A percentile compares a stretch with the other conserved stretches of the same genome.
These are phyloP conservation scores for Mycena amicta DNA, from an alignment of 768 basidiomycete genomes.

Conservation along the genomic window DNA sequence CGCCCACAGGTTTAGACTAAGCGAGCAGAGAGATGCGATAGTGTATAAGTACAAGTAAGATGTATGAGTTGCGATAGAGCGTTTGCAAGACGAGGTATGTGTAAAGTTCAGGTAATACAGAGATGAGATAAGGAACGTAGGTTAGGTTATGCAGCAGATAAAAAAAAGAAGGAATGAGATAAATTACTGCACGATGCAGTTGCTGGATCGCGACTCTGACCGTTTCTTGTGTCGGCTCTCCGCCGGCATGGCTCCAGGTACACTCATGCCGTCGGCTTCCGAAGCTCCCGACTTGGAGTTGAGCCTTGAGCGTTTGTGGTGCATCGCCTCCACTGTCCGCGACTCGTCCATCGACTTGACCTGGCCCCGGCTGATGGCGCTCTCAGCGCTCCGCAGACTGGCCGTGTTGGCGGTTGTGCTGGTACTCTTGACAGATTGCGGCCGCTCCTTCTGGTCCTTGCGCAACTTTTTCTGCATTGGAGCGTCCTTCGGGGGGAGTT, in stretches of 20 bases:
- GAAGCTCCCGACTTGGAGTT: conserved; percentile 36
- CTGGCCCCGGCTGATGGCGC: conserved; percentile 37
- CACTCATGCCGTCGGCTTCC: conserved; percentile 29
- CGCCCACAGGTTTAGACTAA: not conserved
- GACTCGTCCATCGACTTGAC: conserved; percentile 35
- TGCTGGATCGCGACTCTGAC: conserved; percentile 42
- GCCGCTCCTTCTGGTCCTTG: conserved; percentile 47
- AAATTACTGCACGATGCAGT: conserved; percentile 52
- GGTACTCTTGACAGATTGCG: conserved; percentile 61
- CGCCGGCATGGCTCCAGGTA: conserved; percentile 40
- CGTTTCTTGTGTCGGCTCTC: conserved; percentile 42
- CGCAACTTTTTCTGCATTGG: conserved; percentile 30
- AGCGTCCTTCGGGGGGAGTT: conserved; percentile 29
- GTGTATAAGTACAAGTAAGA: not conserved
- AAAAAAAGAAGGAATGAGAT: not conserved
- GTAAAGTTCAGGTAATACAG: not conserved
- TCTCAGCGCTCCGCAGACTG: conserved; percentile 61
- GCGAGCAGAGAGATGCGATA: conserved; percentile 3
- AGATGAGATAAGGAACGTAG: not conserved
- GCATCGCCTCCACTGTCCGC: conserved; percentile 24
- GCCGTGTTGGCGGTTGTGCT: conserved; percentile 53
- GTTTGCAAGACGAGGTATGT: conserved; percentile 1
- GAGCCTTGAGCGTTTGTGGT: conserved; percentile 34
- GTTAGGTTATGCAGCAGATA: not conserved
- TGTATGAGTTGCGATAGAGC: not conserved